phyloP scores from a whole-genome alignment of 305 asterid species.

The Solanum hybrid region DNA sequence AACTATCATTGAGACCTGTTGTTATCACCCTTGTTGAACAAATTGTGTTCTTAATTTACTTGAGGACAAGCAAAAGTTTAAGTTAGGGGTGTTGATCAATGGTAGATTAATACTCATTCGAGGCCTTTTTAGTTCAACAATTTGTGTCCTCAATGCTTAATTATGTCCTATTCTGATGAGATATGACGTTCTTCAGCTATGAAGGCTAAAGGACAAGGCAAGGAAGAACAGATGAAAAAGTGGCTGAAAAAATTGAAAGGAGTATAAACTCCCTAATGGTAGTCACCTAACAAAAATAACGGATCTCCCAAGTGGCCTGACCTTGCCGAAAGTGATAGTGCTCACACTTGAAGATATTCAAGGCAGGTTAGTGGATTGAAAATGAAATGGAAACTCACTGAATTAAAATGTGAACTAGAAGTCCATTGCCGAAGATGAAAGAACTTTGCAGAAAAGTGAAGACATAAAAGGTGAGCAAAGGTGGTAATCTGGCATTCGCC shows the following conservation, averaged over 20 bases:
- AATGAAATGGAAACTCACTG: background rate
- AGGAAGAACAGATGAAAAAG: background rate
- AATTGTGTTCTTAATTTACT: background rate
- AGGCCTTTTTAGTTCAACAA: background rate
- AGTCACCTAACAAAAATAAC: background rate
- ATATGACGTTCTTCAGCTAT: too few species aligned
- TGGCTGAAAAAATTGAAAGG: background rate
- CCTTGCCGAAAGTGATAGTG: background rate
- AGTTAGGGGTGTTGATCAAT: background rate
- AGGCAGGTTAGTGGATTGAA: background rate
- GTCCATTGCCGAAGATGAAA: background rate
- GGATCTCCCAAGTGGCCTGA: background rate
- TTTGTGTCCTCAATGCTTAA: background rate
- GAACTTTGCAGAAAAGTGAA: background rate
- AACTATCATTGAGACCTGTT: background rate
- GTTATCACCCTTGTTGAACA: background rate
- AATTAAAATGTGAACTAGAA: background rate
- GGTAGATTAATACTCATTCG: background rate
- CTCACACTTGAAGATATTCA: background rate
- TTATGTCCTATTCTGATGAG: too few species aligned
- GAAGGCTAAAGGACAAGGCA: background rate
- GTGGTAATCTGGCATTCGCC: background rate
- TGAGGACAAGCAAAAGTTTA: background rate
- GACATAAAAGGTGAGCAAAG: background rate
- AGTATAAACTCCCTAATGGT: background rate